Evolutionary conservation across 495 filamentous ascomycete genomes (phyloP).

Genomic region (Oidiodendron maius): DNA sequence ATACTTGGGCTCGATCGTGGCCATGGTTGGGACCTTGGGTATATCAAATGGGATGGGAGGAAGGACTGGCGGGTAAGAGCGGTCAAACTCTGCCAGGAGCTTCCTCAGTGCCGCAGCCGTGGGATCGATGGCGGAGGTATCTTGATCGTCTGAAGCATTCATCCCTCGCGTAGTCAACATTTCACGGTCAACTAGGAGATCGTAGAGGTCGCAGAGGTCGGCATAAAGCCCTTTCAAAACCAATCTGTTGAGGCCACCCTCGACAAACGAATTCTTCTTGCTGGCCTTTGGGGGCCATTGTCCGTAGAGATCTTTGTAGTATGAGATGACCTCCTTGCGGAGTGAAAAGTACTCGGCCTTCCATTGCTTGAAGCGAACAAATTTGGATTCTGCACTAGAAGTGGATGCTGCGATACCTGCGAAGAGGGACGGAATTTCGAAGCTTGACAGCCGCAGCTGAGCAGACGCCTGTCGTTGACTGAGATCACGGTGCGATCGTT

Average conservation of each 20-base stretch:
- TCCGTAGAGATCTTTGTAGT: conserved; percentile 80
- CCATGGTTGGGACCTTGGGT: conserved; percentile 67
- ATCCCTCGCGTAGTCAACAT: conserved; percentile 46
- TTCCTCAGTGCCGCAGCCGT: conserved; percentile 56
- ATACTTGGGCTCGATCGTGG: conserved; percentile 53
- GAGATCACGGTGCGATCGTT: conserved; percentile 76
- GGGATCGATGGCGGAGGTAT: conserved; percentile 20
- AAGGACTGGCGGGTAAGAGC: conserved; percentile 77
- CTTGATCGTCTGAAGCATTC: conserved; percentile 14
- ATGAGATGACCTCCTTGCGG: conserved; percentile 65
- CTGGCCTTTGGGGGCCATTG: conserved; percentile 90
- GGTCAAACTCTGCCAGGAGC: conserved; percentile 80
- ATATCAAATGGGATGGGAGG: conserved; percentile 90
- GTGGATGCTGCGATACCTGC: conserved; percentile 81
- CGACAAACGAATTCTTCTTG: conserved; percentile 89
- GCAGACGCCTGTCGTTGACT: conserved; percentile 59
- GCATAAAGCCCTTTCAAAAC: conserved; percentile 77
- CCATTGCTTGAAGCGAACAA: conserved; percentile 82
- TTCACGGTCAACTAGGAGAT: conserved; percentile 76
- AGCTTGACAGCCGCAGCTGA: conserved; percentile 62
- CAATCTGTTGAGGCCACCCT: conserved; percentile 76
- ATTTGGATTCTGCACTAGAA: conserved; percentile 62
- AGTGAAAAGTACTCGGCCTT: conserved; percentile 64
- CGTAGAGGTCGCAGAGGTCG: conserved; percentile 82
- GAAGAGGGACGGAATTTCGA: conserved; percentile 89